phyloP scores from a whole-genome alignment of 768 basidiomycete species.

The Tulasnella sp. region DNA sequence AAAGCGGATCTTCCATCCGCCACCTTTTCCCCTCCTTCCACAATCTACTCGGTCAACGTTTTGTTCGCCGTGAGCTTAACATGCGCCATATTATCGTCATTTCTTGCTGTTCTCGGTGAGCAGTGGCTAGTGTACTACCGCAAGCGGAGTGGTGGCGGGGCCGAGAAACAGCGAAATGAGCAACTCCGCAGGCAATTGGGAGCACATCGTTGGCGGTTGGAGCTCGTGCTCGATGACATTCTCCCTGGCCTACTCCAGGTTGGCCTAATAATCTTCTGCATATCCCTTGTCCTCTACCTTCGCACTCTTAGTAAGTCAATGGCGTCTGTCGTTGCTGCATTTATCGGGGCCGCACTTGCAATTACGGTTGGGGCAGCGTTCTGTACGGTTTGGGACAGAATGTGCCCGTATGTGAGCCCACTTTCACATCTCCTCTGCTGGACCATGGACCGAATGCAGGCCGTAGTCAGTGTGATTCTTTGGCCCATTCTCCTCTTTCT shows the following conservation, averaged over 20 bases:
- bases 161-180: background rate
- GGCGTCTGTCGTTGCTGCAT: background rate
- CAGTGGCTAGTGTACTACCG: background rate
- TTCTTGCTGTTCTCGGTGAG: background rate
- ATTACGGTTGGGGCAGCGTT: background rate
- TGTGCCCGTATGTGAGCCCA: background rate
- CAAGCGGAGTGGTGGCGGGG: background rate
- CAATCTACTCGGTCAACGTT: background rate
- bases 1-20: background rate
- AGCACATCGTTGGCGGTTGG: background rate
- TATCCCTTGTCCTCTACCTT: background rate
- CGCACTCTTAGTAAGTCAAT: background rate
- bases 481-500: too few relatives aligned
- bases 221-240: background rate
- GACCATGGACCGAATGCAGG: background rate
- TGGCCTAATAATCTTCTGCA: background rate
- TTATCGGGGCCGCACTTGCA: background rate
- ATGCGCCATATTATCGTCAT: background rate
- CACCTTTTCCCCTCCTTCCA: background rate
- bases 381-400: background rate
- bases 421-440: conserved; percentile 1
- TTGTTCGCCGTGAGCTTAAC: background rate
- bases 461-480: background rate
- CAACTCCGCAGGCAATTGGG: background rate
- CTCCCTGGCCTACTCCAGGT: background rate